Evolutionary conservation across 2,329 filamentous ascomycete species (phyloP), one percentile per base, ranked within the genome.

Genomic region (Colletotrichum shisoi): DNA sequence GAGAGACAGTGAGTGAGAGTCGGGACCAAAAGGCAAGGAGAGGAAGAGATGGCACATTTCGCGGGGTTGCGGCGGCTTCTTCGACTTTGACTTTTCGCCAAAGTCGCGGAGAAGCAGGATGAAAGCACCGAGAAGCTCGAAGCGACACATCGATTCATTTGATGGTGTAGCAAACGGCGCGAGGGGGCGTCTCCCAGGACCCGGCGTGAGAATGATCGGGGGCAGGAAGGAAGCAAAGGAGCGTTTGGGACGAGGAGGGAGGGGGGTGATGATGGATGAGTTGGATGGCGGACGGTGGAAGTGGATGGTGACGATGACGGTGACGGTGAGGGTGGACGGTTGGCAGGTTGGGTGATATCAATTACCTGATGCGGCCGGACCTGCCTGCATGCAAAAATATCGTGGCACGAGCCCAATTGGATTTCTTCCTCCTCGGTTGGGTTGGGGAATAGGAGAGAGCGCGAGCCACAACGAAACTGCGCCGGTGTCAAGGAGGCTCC

Each of bases 81-180:
- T 78, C 57, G 76, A 75, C 63, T 73, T 76, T 62, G 81, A 74
- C 40, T 73, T 76, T 72, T 81, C 76, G 70, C 75, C 70, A 60
- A 85, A 77, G 69, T 81, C 77, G 71, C 82, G 81, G 34, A 81
- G 71, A 45, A 81, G 76, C 70, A 86, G 78, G 63, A 86, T 80
- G 45, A 85, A 77, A 49, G 79, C 79, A 34, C 84, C 84, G 34
- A 86, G 71, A 21, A 83, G 79, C 76, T 86, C 84, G 73, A 82
- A 84, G 19, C 84, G 83, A 77, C 84, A 86, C 84, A 86, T 86
- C 71, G 70, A 61, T 58, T 57, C 52, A 57, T 45, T 42, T 42
- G 21, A 7, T 6, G 52, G 44, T 31, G 51, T 17, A 49, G 51
- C n/a, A 48, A 49, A 34, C 17, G 8, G n/a, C 11, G 15, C 11